Evolutionary conservation across 495 filamentous ascomycete genomes (phyloP), one percentile per base, ranked within the genome.

Genomic region (Cercophora sp.): DNA sequence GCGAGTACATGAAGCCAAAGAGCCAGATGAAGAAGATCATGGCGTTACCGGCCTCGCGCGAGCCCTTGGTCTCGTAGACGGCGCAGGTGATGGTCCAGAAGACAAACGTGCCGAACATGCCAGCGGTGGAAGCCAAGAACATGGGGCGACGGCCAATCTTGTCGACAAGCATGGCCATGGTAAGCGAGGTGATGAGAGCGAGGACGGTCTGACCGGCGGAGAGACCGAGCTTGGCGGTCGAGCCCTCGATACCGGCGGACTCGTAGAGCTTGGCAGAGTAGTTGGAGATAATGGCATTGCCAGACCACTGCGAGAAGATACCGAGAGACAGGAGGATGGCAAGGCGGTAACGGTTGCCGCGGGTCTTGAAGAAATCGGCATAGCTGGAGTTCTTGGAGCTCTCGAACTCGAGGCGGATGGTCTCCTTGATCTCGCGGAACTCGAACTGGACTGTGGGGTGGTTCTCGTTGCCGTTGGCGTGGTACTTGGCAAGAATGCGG

Each of bases 271-370:
- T 68, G 35, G 67, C 71, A 39, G 81, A 68, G 60, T 84, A 87
- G 71, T 87, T 86, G 41, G 78, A 81, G 59, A 85, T 79, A 32
- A 85, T 76, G 49, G 77, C 79, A 58, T 87, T 87, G 45, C 85
- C 85, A 44, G 79, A 82, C 74, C 80, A 87, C 72, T 89, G 85
- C 8, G 81, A 81, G 68, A 85, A 80, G 59, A 84, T 58, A 58
- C 83, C 83, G 25, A 85, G 70, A 18, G 77, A 77, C 31, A 84
- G 64, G 26, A 83, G 75, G 22, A 88, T 66, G 32, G 65, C 48
- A 4, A 87, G 60, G 22, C 85, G 77, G 59, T 83, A 83, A 6
- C 82, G 78, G 70, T 89, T 90, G 51, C 86, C 85, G 64, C 77
- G 79, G 50, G 85, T 86, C 40, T 67, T 68, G 72, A 88, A 70